Percentiles rank a stretch among this genome's conserved stretches.
Evolutionary conservation across 1,139 yeast species (phyloP).

Genomic region (Starmera stellimalicola): DNA sequence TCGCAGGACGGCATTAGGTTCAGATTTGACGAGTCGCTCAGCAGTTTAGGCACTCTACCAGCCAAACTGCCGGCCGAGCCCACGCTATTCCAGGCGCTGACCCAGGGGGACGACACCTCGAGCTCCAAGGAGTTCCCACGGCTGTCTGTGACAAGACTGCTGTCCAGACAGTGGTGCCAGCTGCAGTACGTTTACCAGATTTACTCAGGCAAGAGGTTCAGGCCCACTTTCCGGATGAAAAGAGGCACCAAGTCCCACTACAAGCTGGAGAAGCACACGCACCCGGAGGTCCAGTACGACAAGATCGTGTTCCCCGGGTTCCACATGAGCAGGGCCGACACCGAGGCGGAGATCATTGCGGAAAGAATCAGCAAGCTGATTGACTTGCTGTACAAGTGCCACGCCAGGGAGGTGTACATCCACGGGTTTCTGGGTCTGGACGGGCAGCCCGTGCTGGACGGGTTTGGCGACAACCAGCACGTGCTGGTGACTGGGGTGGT

Average conservation of each 20-base stretch:
- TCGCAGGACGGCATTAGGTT: too few species aligned
- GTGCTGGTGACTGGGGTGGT: constrained; percentile 53
- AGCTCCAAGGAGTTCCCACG: constrained; percentile 21
- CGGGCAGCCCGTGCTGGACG: constrained; percentile 20
- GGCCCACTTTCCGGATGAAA: constrained; percentile 26
- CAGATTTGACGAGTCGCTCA: too few species aligned
- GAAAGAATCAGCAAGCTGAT: constrained; percentile 27
- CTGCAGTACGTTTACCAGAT: constrained; percentile 34
- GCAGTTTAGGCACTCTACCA: too few species aligned
- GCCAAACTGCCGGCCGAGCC: too few species aligned
- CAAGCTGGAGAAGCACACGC: constrained; percentile 31
- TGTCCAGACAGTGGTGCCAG: constrained; percentile 46
- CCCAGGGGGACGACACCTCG: neutral
- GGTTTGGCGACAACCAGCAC: constrained; percentile 15
- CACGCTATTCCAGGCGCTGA: neutral
- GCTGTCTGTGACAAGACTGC: constrained; percentile 36
- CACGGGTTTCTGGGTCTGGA: constrained; percentile 39
- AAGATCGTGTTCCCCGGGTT: neutral
- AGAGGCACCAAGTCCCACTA: constrained; percentile 35
- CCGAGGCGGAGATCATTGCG: constrained; percentile 28
- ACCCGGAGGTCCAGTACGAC: constrained; percentile 18
- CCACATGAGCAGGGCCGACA: constrained; percentile 14
- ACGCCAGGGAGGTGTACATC: constrained; percentile 51
- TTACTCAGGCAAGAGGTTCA: constrained; percentile 29
- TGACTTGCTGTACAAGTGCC: constrained; percentile 34